Evolutionary conservation across 2,329 filamentous ascomycete genomes (phyloP).

Genomic region (Alternaria angustiovoidea): DNA sequence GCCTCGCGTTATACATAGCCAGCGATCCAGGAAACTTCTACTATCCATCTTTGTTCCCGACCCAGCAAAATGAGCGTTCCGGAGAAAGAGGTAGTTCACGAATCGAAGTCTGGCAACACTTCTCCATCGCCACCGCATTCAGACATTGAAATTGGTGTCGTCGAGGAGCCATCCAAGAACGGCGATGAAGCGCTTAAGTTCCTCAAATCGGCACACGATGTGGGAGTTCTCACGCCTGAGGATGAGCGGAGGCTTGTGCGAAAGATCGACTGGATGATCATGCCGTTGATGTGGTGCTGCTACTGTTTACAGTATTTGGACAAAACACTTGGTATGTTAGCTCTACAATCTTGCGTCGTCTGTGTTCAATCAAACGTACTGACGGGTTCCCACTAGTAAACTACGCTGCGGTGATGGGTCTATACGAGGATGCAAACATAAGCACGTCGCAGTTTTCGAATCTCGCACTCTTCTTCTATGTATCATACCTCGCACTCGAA

Average conservation of each 20-base stretch:
- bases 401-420: conserved; percentile 54
- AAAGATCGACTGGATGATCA: conserved; percentile 54
- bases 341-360: background rate
- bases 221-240: conserved; percentile 21
- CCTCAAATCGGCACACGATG: conserved; percentile 27
- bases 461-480: conserved; percentile 49
- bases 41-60: background rate
- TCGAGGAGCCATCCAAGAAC: conserved; percentile 19
- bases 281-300: conserved; percentile 51
- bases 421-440: conserved; percentile 50
- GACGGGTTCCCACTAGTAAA: conserved; percentile 33
- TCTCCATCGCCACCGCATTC: conserved; percentile 4
- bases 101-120: conserved; percentile 4
- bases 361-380: background rate
- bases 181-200: conserved; percentile 37
- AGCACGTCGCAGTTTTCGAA: conserved; percentile 49
- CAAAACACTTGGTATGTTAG: conserved; percentile 55
- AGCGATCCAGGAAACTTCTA: background rate
- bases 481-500: conserved; percentile 50
- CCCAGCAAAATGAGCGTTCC: background rate
- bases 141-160: conserved; percentile 21
- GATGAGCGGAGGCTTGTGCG: conserved; percentile 32
- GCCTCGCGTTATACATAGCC: background rate
- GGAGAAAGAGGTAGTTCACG: conserved; percentile 1
- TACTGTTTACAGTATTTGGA: conserved; percentile 54